A percentile compares a stretch with the other conserved stretches of the same genome.
Conservation (phyloP, 73 alveolate species). For the Chromera velia region DNA sequence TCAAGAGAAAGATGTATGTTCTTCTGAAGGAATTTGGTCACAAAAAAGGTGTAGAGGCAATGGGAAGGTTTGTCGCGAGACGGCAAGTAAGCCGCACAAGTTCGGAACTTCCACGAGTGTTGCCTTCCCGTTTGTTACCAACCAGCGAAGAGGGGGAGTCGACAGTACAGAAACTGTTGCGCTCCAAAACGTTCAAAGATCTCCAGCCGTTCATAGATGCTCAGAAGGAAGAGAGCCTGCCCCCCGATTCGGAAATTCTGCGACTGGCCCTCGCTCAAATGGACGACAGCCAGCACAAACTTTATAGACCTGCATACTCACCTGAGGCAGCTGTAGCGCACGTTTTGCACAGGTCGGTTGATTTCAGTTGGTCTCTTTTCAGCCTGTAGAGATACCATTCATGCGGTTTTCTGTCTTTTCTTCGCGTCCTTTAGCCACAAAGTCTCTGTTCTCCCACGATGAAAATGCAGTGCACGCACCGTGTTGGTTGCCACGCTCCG, state of each 20-base stretch:
- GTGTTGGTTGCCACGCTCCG: too few relatives aligned
- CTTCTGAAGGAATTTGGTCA: too few relatives aligned
- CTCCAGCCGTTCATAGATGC: background rate
- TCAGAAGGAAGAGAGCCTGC: slow-evolving; percentile 11
- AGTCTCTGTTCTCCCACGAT: too few relatives aligned
- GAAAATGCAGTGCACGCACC: too few relatives aligned
- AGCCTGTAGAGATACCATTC: too few relatives aligned
- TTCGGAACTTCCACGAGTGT: background rate
- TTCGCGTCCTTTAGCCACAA: too few relatives aligned
- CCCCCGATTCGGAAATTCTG: slow-evolving; percentile 16
- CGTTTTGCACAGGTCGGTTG: background rate
- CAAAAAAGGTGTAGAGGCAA: background rate
- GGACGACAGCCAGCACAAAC: slow-evolving; percentile 20
- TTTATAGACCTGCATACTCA: slow-evolving; percentile 25
- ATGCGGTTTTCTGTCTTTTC: too few relatives aligned
- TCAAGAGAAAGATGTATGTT: too few relatives aligned
- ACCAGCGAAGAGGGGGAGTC: background rate
- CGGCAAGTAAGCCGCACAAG: background rate
- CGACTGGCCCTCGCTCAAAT: slow-evolving; percentile 25
- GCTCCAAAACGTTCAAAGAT: background rate
- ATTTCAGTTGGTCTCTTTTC: background rate
- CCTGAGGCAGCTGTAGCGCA: slow-evolving; percentile 26
- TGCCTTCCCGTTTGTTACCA: background rate
- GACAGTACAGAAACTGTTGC: background rate
- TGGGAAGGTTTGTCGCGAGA: background rate